A percentile compares a stretch with the other conserved stretches of the same genome.
These are phyloP conservation scores for Cunninghamia lanceolata DNA, from an alignment of 75 land plant genomes.

Conservation along the genomic window DNA sequence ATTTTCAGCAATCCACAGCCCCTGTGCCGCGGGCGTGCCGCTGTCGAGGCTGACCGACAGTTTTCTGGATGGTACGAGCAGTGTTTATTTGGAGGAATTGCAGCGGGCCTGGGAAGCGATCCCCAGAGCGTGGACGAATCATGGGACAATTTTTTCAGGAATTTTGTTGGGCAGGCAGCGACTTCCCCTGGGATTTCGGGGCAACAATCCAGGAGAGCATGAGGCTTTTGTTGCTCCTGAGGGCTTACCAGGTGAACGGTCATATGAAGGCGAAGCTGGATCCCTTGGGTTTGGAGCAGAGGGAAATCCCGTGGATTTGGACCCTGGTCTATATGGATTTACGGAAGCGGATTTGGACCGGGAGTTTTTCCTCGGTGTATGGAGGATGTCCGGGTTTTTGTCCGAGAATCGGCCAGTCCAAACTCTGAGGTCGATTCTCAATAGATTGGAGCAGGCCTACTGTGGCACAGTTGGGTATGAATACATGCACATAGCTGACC, in stretches of 20 bases:
- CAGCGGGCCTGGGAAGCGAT: conserved; percentile 97
- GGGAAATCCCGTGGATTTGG: conserved; percentile 74
- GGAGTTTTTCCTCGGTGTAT: conserved; percentile 92
- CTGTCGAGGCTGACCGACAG: conserved; percentile 85
- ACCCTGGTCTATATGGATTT: conserved; percentile 78
- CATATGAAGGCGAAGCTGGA: conserved; percentile 95
- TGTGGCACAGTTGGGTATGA: conserved; percentile 94
- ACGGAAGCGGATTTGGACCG: conserved; percentile 89
- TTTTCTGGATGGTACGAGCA: conserved; percentile 92
- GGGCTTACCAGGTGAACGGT: conserved; percentile 97
- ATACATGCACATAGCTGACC: conserved; percentile 95
- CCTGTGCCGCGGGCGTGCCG: conserved; percentile 87
- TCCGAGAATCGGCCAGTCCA: conserved; percentile 89
- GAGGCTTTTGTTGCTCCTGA: conserved; percentile 77
- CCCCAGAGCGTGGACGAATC: conserved; percentile 95
- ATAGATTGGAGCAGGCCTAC: conserved; percentile 87
- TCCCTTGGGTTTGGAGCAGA: conserved; percentile 72
- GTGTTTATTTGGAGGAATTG: conserved; percentile 91
- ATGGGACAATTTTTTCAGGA: conserved; percentile 95
- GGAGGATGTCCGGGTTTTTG: conserved; percentile 86
- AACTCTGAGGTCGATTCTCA: conserved; percentile 70
- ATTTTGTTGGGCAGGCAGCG: conserved; percentile 88
- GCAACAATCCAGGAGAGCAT: conserved; percentile 95
- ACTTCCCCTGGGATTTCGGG: conserved; percentile 85
- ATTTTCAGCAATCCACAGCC: conserved; percentile 12